phyloP scores from a whole-genome alignment of 257 asterid genomes.

The Przewalskia tangutica region DNA sequence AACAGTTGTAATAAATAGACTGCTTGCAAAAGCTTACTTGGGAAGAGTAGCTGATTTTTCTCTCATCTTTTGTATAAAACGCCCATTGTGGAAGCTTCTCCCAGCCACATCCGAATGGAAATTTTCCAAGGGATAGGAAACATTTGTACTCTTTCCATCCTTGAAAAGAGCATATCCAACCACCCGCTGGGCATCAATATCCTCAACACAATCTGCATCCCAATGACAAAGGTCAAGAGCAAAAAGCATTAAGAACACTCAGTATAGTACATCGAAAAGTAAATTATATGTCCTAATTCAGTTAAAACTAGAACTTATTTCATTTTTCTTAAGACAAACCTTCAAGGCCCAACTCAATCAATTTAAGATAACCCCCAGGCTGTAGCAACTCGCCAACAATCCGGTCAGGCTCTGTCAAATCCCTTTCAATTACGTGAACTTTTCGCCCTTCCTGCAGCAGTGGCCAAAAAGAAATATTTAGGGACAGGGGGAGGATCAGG shows the following conservation, averaged over 20 bases:
- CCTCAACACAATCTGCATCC: conserved; percentile 39
- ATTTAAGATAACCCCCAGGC: conserved; percentile 28
- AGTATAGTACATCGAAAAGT: not conserved
- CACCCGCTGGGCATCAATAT: conserved; percentile 47
- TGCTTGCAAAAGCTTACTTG: conserved; percentile 17
- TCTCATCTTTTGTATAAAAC: conserved; percentile 43
- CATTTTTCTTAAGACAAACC: conserved; percentile 1
- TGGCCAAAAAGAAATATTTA: not conserved
- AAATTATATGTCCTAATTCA: not conserved
- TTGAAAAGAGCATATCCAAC: conserved; percentile 46
- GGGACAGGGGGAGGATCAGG: not conserved
- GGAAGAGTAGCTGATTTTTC: conserved; percentile 39
- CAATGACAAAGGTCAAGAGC: not conserved
- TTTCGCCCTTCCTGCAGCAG: conserved; percentile 21
- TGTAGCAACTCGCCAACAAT: conserved; percentile 29
- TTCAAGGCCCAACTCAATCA: conserved; percentile 25
- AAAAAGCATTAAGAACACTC: not conserved
- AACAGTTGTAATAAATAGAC: not conserved
- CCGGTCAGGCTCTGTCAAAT: conserved; percentile 26
- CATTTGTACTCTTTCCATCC: conserved; percentile 33
- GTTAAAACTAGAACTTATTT: not conserved
- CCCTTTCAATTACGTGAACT: conserved; percentile 18
- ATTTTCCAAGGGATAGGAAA: conserved; percentile 36
- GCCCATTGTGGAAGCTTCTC: conserved; percentile 44
- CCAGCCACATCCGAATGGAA: conserved; percentile 36